These are phyloP conservation scores for Phytophthora sp. DNA, from an alignment of 352 stramenopile species.

Conservation along the genomic window DNA sequence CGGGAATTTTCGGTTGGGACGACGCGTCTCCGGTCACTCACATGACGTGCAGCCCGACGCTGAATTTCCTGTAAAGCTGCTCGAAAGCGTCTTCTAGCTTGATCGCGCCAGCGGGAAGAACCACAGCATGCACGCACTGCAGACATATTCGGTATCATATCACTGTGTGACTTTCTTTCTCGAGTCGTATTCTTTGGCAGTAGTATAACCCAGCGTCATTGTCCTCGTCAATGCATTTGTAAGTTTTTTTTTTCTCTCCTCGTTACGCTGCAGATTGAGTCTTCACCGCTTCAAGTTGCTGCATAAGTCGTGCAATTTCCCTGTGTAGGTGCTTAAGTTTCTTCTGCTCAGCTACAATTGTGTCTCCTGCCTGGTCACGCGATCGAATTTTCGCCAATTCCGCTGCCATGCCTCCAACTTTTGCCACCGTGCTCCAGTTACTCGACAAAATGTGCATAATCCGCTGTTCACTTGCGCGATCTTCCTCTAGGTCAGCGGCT, in stretches of 20 bases:
- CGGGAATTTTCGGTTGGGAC: slow-evolving; percentile 32
- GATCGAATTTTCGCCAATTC: slow-evolving; percentile 61
- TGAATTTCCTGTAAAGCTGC: slow-evolving; percentile 31
- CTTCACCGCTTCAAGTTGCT: slow-evolving; percentile 54
- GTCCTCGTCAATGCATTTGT: slow-evolving; percentile 23
- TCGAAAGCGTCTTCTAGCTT: slow-evolving; percentile 16
- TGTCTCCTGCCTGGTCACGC: slow-evolving; percentile 56
- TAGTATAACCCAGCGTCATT: slow-evolving; percentile 27
- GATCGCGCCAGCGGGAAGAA: slow-evolving; percentile 13
- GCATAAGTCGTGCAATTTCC: slow-evolving; percentile 60
- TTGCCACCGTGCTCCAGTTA: slow-evolving; percentile 71
- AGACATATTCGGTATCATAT: slow-evolving; percentile 23
- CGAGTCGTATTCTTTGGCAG: slow-evolving; percentile 24
- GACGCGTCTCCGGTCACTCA: slow-evolving; percentile 15
- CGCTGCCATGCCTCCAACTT: slow-evolving; percentile 54
- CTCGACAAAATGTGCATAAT: slow-evolving; percentile 58
- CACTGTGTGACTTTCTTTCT: slow-evolving; percentile 25
- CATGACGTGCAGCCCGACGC: slow-evolving; percentile 22
- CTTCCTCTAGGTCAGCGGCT: slow-evolving; percentile 43
- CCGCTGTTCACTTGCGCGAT: slow-evolving; percentile 43
- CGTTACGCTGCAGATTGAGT: slow-evolving; percentile 25
- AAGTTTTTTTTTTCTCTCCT: slow-evolving; percentile 14
- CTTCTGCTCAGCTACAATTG: slow-evolving; percentile 51
- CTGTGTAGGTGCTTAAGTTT: slow-evolving; percentile 66
- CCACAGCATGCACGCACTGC: slow-evolving; percentile 4